Evolutionary conservation across 768 basidiomycete species (phyloP).

Genomic region (Dioszegia aurantiaca): DNA sequence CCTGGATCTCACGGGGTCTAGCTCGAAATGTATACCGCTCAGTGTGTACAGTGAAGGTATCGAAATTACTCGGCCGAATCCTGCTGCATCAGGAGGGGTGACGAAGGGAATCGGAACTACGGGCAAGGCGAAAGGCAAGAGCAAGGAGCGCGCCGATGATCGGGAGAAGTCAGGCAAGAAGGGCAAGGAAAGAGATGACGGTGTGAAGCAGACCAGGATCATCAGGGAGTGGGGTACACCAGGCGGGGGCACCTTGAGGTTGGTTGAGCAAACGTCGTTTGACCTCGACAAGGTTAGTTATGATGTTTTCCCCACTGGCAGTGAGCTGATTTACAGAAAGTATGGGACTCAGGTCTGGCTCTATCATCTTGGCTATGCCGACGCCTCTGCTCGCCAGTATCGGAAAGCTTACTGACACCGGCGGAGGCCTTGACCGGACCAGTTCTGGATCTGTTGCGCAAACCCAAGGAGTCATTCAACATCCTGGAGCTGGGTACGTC

Average conservation of each 20-base stretch:
- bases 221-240: conserved; percentile 28
- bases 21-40: conserved; percentile 13
- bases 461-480: conserved; percentile 15
- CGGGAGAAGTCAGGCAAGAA: conserved; percentile 38
- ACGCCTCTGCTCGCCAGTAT: conserved; percentile 1
- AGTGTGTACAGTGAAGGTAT: conserved; percentile 49
- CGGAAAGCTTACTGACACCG: background rate
- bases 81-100: background rate
- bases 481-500: conserved; percentile 70
- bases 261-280: conserved; percentile 80
- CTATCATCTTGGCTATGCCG: conserved; percentile 69
- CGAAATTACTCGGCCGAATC: conserved; percentile 20
- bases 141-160: conserved; percentile 4
- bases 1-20: conserved; percentile 6
- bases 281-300: conserved; percentile 82
- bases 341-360: conserved; percentile 92
- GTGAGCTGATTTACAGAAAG: conserved; percentile 63
- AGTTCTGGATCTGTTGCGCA: background rate
- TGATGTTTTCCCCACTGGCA: background rate
- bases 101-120: conserved; percentile 42
- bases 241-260: conserved; percentile 52
- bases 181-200: conserved; percentile 28
- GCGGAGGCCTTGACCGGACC: background rate
- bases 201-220: conserved; percentile 30
- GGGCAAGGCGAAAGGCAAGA: conserved; percentile 57